These are phyloP conservation scores for Leucoagaricus sp. DNA, from an alignment of 1,284 basidiomycete genomes.

Conservation along the genomic window DNA sequence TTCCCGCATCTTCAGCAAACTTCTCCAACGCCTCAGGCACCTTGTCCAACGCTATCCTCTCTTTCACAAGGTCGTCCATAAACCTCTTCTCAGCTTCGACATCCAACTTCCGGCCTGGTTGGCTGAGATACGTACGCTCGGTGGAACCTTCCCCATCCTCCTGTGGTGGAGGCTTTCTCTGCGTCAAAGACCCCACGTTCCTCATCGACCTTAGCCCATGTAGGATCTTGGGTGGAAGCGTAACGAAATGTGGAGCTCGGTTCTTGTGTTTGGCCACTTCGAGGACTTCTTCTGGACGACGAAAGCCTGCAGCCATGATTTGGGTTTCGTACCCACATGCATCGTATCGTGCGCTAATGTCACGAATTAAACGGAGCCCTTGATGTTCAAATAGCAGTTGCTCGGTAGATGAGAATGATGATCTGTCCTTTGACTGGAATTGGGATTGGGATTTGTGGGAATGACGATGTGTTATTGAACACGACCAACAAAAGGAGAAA, in stretches of 20 bases:
- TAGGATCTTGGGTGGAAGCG: conserved; percentile 32
- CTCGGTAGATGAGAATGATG: no score
- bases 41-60: background rate
- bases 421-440: no score
- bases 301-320: conserved; percentile 37
- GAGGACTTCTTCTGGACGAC: conserved; percentile 31
- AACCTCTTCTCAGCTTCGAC: background rate
- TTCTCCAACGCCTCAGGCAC: background rate
- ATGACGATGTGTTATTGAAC: no score
- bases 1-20: background rate
- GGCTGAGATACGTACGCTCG: background rate
- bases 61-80: background rate
- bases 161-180: background rate
- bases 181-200: background rate
- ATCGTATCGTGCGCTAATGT: conserved; percentile 27
- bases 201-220: conserved; percentile 20
- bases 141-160: background rate
- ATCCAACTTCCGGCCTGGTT: background rate
- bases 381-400: conserved; percentile 28
- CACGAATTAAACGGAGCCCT: conserved; percentile 30
- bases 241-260: conserved; percentile 30
- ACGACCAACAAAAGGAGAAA: conserved; percentile 38
- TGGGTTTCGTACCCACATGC: conserved; percentile 26
- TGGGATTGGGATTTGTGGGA: no score
- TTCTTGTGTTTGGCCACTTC: conserved; percentile 26